These are phyloP conservation scores for Fusarium lateritium DNA, from an alignment of 2,329 filamentous ascomycete species.

Conservation along the genomic window DNA sequence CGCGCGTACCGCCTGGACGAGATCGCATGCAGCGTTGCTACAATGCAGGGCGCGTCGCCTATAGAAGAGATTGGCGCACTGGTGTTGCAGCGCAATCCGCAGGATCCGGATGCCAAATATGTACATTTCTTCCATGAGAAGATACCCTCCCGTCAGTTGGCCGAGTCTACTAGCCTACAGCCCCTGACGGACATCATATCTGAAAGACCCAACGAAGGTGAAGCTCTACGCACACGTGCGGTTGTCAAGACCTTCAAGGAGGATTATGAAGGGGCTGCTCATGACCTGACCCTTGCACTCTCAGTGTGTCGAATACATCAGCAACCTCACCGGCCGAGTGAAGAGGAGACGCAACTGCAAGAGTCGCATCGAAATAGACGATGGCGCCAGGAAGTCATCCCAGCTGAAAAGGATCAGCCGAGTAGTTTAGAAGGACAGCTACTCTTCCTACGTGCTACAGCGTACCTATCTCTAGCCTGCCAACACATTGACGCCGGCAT, in stretches of 20 bases:
- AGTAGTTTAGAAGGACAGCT: constrained; percentile 82
- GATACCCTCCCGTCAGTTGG: constrained; percentile 82
- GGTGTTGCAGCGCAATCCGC: constrained; percentile 78
- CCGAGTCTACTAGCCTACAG: constrained; percentile 77
- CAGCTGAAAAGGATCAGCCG: constrained; percentile 70
- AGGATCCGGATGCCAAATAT: constrained; percentile 82
- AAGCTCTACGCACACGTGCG: constrained; percentile 80
- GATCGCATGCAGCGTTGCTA: constrained; percentile 85
- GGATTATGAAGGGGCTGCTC: constrained; percentile 77
- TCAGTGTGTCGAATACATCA: constrained; percentile 66
- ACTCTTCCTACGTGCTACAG: constrained; percentile 81
- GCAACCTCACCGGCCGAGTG: constrained; percentile 66
- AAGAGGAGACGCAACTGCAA: constrained; percentile 66
- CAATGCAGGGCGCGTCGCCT: constrained; percentile 84
- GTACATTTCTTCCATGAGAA: constrained; percentile 96
- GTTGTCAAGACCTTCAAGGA: constrained; percentile 82
- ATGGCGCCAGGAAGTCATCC: constrained; percentile 53
- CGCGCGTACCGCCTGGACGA: constrained; percentile 86
- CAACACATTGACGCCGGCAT: constrained; percentile 73
- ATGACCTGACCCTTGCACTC: constrained; percentile 79
- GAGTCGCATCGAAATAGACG: constrained; percentile 41
- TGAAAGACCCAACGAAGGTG: constrained; percentile 73
- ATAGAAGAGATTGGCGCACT: constrained; percentile 82
- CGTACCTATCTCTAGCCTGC: constrained; percentile 80
- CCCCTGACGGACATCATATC: constrained; percentile 78